Evolutionary conservation across 1,284 basidiomycete genomes (phyloP), one percentile per base, ranked within the genome.

Genomic region (Ganoderma multipileum): DNA sequence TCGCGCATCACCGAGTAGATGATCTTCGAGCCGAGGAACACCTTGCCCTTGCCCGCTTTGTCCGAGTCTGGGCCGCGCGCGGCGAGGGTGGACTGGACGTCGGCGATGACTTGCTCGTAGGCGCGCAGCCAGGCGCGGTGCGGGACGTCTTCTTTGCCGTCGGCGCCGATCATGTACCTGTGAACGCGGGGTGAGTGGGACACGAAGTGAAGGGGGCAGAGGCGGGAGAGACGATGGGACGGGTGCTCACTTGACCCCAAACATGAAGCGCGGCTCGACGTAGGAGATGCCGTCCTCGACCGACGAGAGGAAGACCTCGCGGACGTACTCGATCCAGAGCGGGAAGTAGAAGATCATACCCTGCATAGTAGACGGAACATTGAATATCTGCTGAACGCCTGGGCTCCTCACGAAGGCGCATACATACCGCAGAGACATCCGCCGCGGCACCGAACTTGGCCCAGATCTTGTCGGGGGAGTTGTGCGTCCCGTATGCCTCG

Each of bases 281-380:
- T 94, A 95, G 2, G 84, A 89, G 60, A 95, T 88, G 0, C 92
- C 91, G 76, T 95, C 93, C 41, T 86, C 86, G 12, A 92, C 85
- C 1, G 87, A 90, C 39, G 87, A 83, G 41, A 81, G 77, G 63
- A 95, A 80, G 74, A 93, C 91, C 72, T 89, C 83, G 44, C 86
- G 84, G 59, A 91, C 80, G 74, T 91, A 92, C 68, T 86, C 81
- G 14, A 79, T 76, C 74, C 85, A 89, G 23, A 92, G 82, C 0
- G 91, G 90, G 18, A 82, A 80, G 73, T 86, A 89, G 38, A 80
- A 81, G 64, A 89, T 83, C 3, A 91, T 75, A 3, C 84, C 85
- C 88, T 90, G 65, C 8, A 30, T 61, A n/a, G 33, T 8, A 33
- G 33, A 41, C 63, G 54, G 38, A 23, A 39, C 61, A 11, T 47